Evolutionary conservation across 306 rosid genomes (phyloP).

Genomic region (Fragaria vesca): DNA sequence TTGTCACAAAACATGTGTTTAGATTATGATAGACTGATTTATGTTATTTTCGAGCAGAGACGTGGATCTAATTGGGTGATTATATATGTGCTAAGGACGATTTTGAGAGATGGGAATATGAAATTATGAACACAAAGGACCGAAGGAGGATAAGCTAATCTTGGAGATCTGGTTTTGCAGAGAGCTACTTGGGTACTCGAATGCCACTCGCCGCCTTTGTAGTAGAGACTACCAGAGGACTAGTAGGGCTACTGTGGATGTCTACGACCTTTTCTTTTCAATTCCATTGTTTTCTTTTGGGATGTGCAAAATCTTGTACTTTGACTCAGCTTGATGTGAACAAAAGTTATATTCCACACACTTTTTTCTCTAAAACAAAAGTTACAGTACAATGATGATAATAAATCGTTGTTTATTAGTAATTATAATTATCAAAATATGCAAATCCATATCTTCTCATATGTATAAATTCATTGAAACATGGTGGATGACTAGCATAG

Average conservation of each 20-base stretch:
- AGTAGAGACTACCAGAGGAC: neutral
- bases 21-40: neutral
- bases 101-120: neutral
- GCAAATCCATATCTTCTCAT: neutral
- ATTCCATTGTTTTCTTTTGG: neutral
- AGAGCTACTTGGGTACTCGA: constrained; percentile 39
- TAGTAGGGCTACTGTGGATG: neutral
- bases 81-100: neutral
- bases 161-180: constrained; percentile 22
- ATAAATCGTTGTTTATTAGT: neutral
- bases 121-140: neutral
- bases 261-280: neutral
- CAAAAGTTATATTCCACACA: neutral
- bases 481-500: too few species aligned
- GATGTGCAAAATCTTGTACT: constrained; percentile 4
- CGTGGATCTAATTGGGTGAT: neutral
- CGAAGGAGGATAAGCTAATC: constrained; percentile 4
- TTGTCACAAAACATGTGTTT: neutral
- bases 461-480: too few species aligned
- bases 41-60: neutral
- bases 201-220: constrained; percentile 23
- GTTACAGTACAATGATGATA: neutral
- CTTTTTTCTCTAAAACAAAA: neutral
- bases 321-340: neutral
- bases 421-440: neutral